Conservation (phyloP, 169 alveolate genomes). For the Plasmodium ovale region DNA sequence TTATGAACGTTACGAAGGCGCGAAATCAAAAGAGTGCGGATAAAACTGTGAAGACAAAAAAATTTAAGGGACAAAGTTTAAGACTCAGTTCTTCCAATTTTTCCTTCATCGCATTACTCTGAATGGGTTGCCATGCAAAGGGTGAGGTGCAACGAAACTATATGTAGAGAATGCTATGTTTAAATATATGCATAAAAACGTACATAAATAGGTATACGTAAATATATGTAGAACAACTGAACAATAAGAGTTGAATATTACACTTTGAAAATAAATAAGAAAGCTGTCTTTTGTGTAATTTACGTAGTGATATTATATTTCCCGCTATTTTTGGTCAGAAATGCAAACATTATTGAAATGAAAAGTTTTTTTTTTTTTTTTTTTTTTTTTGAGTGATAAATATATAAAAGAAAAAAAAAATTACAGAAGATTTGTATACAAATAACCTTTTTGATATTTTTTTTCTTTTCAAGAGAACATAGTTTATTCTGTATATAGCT, state of each 20-base stretch:
- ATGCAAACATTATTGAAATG: background rate
- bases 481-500: slow-evolving; percentile 7
- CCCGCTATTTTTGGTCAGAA: background rate
- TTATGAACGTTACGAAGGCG: background rate
- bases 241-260: slow-evolving; percentile 4
- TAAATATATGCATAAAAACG: background rate
- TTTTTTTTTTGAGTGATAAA: background rate
- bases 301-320: background rate
- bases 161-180: background rate
- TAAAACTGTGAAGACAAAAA: background rate
- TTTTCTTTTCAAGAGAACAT: background rate
- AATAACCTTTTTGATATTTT: background rate
- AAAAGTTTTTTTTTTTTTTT: slow-evolving; percentile 2
- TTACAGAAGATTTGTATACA: slow-evolving; percentile 4
- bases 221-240: slow-evolving; percentile 3
- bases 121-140: background rate
- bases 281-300: background rate
- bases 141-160: background rate
- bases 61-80: background rate
- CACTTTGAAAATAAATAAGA: slow-evolving; percentile 18
- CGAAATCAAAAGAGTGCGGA: background rate
- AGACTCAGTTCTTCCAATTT: slow-evolving; percentile 5
- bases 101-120: background rate
- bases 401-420: slow-evolving; percentile 1
- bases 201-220: slow-evolving; percentile 7